phyloP scores from a whole-genome alignment of 2,329 filamentous ascomycete genomes.

The Ophiostoma quercus region DNA sequence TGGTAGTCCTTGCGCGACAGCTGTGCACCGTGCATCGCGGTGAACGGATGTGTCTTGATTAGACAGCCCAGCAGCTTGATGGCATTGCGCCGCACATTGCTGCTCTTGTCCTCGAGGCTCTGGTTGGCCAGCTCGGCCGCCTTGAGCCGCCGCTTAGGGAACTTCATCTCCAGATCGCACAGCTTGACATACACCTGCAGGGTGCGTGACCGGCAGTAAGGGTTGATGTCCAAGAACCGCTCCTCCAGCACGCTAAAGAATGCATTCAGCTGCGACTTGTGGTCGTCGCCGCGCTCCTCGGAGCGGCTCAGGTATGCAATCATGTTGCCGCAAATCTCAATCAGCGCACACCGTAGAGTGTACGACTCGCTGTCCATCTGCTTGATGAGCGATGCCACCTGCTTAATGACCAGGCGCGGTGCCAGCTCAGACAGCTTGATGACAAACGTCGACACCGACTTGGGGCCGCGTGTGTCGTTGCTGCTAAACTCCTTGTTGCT shows the following conservation, averaged over 20 bases:
- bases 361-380: constrained; percentile 97
- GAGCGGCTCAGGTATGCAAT: constrained; percentile 85
- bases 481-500: constrained; percentile 98
- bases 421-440: constrained; percentile 88
- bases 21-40: constrained; percentile 81
- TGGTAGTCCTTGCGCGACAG: constrained; percentile 83
- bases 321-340: constrained; percentile 96
- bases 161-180: constrained; percentile 93
- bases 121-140: constrained; percentile 81
- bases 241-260: constrained; percentile 97
- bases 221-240: constrained; percentile 92
- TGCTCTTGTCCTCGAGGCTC: constrained; percentile 96
- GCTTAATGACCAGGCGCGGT: constrained; percentile 88
- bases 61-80: constrained; percentile 86
- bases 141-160: constrained; percentile 82
- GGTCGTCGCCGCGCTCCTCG: constrained; percentile 84
- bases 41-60: constrained; percentile 92
- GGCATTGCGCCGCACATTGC: constrained; percentile 89
- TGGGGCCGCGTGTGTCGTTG: constrained; percentile 90
- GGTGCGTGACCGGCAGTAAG: constrained; percentile 85
- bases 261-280: constrained; percentile 90
- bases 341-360: constrained; percentile 84
- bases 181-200: constrained; percentile 91
- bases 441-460: constrained; percentile 92
- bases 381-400: constrained; percentile 92